Evolutionary conservation across 176 grass and related monocot genomes (phyloP).

Genomic region (Eragrostis nindensis): DNA sequence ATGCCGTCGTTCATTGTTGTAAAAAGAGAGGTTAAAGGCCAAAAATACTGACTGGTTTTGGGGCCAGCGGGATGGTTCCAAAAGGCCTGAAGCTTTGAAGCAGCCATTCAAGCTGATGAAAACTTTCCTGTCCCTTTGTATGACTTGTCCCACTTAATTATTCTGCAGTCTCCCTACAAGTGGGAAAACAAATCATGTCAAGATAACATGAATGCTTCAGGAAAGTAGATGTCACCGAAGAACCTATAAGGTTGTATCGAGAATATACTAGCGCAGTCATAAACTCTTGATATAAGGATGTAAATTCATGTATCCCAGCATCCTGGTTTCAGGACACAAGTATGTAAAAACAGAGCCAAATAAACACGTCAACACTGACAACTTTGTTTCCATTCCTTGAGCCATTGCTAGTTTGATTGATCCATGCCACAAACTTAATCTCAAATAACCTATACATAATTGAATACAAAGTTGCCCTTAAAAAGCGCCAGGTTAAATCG

Average conservation of each 20-base stretch:
- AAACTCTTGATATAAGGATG: not conserved
- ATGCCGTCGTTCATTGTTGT: not conserved
- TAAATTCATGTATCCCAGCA: not conserved
- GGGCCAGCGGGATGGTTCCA: constrained; percentile 97
- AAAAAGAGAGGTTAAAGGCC: not conserved
- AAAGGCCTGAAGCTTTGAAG: constrained; percentile 78
- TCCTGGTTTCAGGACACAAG: not conserved
- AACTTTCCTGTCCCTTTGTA: constrained; percentile 22
- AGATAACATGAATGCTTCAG: not conserved
- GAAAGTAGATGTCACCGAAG: not conserved
- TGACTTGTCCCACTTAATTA: constrained; percentile 11
- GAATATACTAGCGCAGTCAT: not conserved
- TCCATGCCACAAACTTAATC: not conserved
- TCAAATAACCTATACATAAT: not conserved
- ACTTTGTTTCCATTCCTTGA: not conserved
- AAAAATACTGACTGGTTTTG: constrained; percentile 75
- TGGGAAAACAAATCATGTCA: constrained; percentile 3
- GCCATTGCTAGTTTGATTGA: not conserved
- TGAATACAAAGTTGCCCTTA: no score
- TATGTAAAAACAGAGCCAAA: not conserved
- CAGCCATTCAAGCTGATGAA: constrained; percentile 52
- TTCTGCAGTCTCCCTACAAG: constrained; percentile 18
- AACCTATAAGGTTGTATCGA: not conserved
- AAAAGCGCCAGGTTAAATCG: no score
- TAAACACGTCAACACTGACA: not conserved